These are phyloP conservation scores for Cercospora sp. DNA, from an alignment of 2,329 filamentous ascomycete species.

Conservation along the genomic window DNA sequence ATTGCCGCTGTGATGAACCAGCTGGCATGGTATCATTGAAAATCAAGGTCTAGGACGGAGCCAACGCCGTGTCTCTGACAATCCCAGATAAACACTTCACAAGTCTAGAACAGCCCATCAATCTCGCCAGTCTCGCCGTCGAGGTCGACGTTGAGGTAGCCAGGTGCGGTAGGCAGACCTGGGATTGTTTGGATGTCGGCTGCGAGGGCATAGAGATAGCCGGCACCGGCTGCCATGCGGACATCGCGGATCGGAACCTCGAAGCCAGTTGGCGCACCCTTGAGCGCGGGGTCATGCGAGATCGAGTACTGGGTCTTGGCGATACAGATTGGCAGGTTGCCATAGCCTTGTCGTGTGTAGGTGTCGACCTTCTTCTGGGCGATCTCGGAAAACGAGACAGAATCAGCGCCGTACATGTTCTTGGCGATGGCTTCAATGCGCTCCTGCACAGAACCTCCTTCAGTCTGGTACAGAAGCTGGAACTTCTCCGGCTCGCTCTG, in stretches of 20 bases:
- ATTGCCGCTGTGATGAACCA: conserved; percentile 28
- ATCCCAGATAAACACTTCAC: not conserved
- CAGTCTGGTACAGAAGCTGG: conserved; percentile 79
- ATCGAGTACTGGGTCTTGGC: conserved; percentile 99
- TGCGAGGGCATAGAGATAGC: conserved; percentile 91
- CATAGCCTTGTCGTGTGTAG: conserved; percentile 88
- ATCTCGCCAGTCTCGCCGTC: conserved; percentile 55
- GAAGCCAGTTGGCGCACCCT: conserved; percentile 93
- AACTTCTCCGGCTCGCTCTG: conserved; percentile 76
- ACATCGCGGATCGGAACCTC: conserved; percentile 94
- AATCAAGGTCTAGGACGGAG: not conserved
- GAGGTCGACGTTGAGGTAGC: conserved; percentile 89
- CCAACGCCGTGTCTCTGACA: not conserved
- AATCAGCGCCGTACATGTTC: conserved; percentile 89
- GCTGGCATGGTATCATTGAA: conserved; percentile 15
- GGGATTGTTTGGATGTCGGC: conserved; percentile 99
- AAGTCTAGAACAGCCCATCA: conserved; percentile 73
- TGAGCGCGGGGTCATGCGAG: conserved; percentile 87
- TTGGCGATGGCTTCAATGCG: conserved; percentile 88
- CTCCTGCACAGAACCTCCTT: conserved; percentile 72
- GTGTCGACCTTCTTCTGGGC: conserved; percentile 96
- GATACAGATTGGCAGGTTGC: conserved; percentile 90
- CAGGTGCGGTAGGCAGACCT: conserved; percentile 88
- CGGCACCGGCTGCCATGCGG: conserved; percentile 87
- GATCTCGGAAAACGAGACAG: conserved; percentile 88